Evolutionary conservation across 805 yeast genomes (phyloP), one percentile per base, ranked within the genome.

Genomic region (Maudiozyma serrabonitensis): DNA sequence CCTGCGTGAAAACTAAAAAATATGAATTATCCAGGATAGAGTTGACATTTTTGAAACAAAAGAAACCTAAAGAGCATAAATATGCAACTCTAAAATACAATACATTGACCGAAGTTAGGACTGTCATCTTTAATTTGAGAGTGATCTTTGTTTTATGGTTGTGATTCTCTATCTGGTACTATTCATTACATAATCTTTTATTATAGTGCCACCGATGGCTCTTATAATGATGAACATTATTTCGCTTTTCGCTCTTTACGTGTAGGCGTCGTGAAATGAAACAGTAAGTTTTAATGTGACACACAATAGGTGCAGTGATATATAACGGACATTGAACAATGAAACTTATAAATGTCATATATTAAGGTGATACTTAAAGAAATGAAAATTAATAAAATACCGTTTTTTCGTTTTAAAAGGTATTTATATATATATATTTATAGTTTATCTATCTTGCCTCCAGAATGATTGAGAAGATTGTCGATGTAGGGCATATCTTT

Each of bases 1-100:
- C 82, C 56, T 76, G 76, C 0, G 83, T 80, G 43, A 81, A 63
- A 11, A 80, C 69, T n/a, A 78, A 47, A 12, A 75, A 66, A 46
- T 78, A 72, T 25, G 78, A 73, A 44, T 76, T 68, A 15, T 70
- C 70, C 19, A 75, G 55, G 19, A 81, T 53, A 4, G 58, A 47
- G n/a, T 65, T 58, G 2, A 82, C 78, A 58, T 76, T 75, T 52
- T 73, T 78, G 47, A 75, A 61, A 39, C 79, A 62, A 48, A 67
- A 67, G 58, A 72, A 79, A 1, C 82, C 62, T 2, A 75, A 52
- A 6, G 72, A 61, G 18, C 73, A 59, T 28, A 79, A 69, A 39
- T 74, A 69, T 9, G 72, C 68, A 13, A 75, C 70, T 54, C 84
- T 73, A 28, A 70, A 49, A 51, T 76, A 79, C 21, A 74, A 61